A percentile compares a stretch with the other conserved stretches of the same genome.
phyloP scores from a whole-genome alignment of 805 yeast species.

The Phaffomyces antillensis region DNA sequence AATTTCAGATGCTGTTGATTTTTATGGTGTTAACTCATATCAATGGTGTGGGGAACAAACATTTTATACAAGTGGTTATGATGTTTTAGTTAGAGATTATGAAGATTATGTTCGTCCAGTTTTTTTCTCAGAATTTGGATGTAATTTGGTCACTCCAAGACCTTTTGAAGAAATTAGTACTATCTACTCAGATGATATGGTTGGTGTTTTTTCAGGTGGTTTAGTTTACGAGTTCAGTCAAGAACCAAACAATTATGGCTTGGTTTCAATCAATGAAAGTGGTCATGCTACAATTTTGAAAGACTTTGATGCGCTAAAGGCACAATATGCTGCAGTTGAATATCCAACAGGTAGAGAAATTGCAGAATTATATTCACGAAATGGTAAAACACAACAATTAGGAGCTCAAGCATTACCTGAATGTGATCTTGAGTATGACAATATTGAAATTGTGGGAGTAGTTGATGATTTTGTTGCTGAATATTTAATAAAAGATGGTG shows the following conservation, averaged over 20 bases:
- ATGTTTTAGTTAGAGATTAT: constrained; percentile 65
- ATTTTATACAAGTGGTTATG: constrained; percentile 70
- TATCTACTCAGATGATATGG: constrained; percentile 67
- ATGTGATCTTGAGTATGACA: constrained; percentile 35
- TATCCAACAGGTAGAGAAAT: constrained; percentile 23
- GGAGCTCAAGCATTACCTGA: constrained; percentile 23
- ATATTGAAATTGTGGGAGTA: constrained; percentile 32
- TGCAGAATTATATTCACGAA: constrained; percentile 18
- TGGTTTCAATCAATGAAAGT: constrained; percentile 52
- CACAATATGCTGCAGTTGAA: constrained; percentile 34
- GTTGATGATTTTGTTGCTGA: constrained; percentile 37
- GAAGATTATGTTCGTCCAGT: constrained; percentile 64
- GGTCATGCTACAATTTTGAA: constrained; percentile 40
- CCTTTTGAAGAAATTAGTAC: constrained; percentile 67
- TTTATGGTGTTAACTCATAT: constrained; percentile 91
- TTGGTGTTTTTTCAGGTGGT: constrained; percentile 78
- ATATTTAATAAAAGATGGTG: constrained; percentile 43
- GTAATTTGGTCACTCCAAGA: constrained; percentile 77
- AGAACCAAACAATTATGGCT: constrained; percentile 75
- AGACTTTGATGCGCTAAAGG: constrained; percentile 53
- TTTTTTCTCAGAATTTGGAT: constrained; percentile 88
- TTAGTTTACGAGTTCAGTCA: constrained; percentile 86
- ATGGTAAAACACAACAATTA: constrained; percentile 17
- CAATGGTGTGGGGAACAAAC: constrained; percentile 96
- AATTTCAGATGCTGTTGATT: constrained; percentile 57